These are phyloP conservation scores for Schizosaccharomyces lindneri DNA, from an alignment of 805 yeast genomes.

Conservation along the genomic window DNA sequence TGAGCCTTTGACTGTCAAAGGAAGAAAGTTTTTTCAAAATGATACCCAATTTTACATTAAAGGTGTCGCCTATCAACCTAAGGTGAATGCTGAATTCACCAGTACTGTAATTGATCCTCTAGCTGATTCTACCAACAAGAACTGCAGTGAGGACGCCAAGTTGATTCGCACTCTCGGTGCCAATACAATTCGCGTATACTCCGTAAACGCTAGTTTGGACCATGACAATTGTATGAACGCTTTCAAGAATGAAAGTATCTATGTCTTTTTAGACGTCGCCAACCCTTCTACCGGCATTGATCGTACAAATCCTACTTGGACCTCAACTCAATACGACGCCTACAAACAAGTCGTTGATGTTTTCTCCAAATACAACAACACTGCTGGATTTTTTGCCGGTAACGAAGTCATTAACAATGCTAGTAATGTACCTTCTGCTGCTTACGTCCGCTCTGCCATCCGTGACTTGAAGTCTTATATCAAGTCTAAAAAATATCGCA, in stretches of 20 bases:
- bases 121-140: slow-evolving; percentile 27
- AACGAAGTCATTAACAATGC: slow-evolving; percentile 77
- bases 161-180: slow-evolving; percentile 39
- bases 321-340: slow-evolving; percentile 32
- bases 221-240: slow-evolving; percentile 58
- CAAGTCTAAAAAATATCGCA: slow-evolving; percentile 34
- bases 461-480: slow-evolving; percentile 69
- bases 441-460: slow-evolving; percentile 83
- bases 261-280: slow-evolving; percentile 67
- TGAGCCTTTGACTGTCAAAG: not conserved
- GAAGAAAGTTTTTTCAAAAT: slow-evolving; percentile 29
- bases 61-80: slow-evolving; percentile 62
- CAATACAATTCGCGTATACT: slow-evolving; percentile 63
- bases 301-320: slow-evolving; percentile 34
- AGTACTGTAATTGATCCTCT: slow-evolving; percentile 49
- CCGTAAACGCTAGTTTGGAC: slow-evolving; percentile 40
- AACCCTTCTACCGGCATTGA: slow-evolving; percentile 60
- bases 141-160: slow-evolving; percentile 61
- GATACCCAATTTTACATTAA: slow-evolving; percentile 65
- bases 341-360: slow-evolving; percentile 62
- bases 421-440: slow-evolving; percentile 65
- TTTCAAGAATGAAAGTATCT: slow-evolving; percentile 62
- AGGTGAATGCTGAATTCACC: slow-evolving; percentile 20
- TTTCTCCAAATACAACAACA: slow-evolving; percentile 50
- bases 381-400: slow-evolving; percentile 87